These are phyloP conservation scores for Saussurea involucrata DNA, from an alignment of 129 eudicot genomes.

Conservation along the genomic window DNA sequence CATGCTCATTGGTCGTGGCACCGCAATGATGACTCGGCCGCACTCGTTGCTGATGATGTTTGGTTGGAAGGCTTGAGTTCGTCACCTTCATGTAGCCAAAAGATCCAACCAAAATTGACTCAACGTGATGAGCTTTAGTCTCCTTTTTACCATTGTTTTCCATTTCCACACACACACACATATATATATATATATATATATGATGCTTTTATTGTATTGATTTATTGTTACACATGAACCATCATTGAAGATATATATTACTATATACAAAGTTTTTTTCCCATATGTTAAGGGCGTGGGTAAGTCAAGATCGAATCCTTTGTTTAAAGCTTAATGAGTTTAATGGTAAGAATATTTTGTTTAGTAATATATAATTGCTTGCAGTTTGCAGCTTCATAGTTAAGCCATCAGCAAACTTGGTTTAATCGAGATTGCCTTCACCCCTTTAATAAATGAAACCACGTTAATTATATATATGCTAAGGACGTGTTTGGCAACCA, in stretches of 20 bases:
- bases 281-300: neutral
- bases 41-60: conserved; percentile 40
- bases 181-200: too few species aligned
- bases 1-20: conserved; percentile 91
- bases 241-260: neutral
- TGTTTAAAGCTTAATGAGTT: neutral
- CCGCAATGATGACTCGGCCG: conserved; percentile 54
- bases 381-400: neutral
- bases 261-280: neutral
- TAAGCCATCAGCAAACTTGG: too few species aligned
- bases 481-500: too few species aligned
- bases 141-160: neutral
- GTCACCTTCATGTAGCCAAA: conserved; percentile 26
- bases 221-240: neutral
- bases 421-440: too few species aligned
- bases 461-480: too few species aligned
- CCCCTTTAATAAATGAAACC: too few species aligned
- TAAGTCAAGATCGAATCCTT: neutral
- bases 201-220: neutral
- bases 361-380: neutral
- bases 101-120: conserved; percentile 1
- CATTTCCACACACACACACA: too few species aligned
- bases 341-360: neutral
- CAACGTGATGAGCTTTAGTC: conserved; percentile 50
- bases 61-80: conserved; percentile 60